Conservation (phyloP, 2,329 filamentous ascomycete species). For the Geosmithia morbida region DNA sequence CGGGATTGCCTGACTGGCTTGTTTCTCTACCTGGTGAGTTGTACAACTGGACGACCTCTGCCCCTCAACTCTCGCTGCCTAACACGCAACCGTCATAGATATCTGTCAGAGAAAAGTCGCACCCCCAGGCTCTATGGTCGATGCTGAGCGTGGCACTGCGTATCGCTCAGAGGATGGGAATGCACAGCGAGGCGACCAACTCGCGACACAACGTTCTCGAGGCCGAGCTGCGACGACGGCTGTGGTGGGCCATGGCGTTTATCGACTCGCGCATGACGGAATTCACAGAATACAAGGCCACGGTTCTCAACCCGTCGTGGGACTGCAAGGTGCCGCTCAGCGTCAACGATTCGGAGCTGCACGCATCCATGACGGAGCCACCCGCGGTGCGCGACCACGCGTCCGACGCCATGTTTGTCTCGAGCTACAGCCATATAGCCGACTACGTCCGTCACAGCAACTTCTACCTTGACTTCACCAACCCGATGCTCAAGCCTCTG, state of each 20-base stretch:
- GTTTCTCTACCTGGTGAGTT: conserved; percentile 37
- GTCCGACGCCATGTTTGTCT: conserved; percentile 26
- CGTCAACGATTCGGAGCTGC: conserved; percentile 29
- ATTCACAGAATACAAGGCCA: conserved; percentile 21
- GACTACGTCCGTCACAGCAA: conserved; percentile 19
- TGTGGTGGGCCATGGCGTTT: conserved; percentile 46
- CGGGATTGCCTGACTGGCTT: conserved; percentile 40
- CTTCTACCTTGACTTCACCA: conserved; percentile 19
- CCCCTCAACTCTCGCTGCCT: no score
- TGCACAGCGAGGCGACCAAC: conserved; percentile 30
- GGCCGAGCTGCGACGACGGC: conserved; percentile 42
- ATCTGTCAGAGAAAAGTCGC: conserved; percentile 23
- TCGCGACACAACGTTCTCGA: conserved; percentile 23
- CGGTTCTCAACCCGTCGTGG: conserved; percentile 18
- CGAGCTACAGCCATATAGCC: conserved; percentile 23
- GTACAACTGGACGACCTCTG: neutral
- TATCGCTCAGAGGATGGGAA: conserved; percentile 40
- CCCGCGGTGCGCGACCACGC: conserved; percentile 12
- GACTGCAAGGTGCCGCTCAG: conserved; percentile 28
- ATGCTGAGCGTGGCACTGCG: conserved; percentile 39
- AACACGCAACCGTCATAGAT: conserved; percentile 19
- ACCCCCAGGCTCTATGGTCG: conserved; percentile 35
- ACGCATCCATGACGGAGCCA: conserved; percentile 20
- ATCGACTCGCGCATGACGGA: conserved; percentile 44
- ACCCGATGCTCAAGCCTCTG: conserved; percentile 14